A percentile compares a stretch with the other conserved stretches of the same genome.
Evolutionary conservation across 108 stramenopile genomes (phyloP).

Genomic region (Discostella stelligeroides): DNA sequence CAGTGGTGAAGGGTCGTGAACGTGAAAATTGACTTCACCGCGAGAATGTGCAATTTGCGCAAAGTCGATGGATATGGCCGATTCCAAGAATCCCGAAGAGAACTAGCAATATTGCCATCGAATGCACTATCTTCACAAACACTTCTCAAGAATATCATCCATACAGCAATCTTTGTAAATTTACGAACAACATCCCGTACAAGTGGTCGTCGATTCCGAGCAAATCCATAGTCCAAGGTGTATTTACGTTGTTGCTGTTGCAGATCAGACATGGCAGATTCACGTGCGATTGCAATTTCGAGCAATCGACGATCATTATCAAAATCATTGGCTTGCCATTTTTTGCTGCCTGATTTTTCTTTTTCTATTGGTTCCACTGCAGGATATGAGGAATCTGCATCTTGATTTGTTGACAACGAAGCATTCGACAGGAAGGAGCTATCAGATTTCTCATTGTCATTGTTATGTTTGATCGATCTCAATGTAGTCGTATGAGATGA

Average conservation of each 20-base stretch:
- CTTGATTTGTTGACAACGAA: too few relatives aligned
- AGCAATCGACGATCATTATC: conserved; percentile 38
- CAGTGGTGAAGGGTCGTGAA: conserved; percentile 33
- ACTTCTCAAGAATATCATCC: conserved; percentile 25
- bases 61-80: background rate
- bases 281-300: conserved; percentile 32
- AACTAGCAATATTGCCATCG: background rate
- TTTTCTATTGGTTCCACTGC: background rate
- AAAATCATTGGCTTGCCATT: conserved; percentile 45
- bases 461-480: too few relatives aligned
- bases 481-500: too few relatives aligned
- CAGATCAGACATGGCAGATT: conserved; percentile 30
- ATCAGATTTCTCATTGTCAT: too few relatives aligned
- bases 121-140: conserved; percentile 8
- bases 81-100: background rate
- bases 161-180: conserved; percentile 18
- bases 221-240: conserved; percentile 46
- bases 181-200: conserved; percentile 21
- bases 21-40: conserved; percentile 7
- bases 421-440: too few relatives aligned
- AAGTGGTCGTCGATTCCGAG: conserved; percentile 40
- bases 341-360: background rate
- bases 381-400: background rate
- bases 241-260: conserved; percentile 40
- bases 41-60: conserved; percentile 19